Evolutionary conservation across 2,329 filamentous ascomycete genomes (phyloP).

Genomic region (Trichophyton rubrum): DNA sequence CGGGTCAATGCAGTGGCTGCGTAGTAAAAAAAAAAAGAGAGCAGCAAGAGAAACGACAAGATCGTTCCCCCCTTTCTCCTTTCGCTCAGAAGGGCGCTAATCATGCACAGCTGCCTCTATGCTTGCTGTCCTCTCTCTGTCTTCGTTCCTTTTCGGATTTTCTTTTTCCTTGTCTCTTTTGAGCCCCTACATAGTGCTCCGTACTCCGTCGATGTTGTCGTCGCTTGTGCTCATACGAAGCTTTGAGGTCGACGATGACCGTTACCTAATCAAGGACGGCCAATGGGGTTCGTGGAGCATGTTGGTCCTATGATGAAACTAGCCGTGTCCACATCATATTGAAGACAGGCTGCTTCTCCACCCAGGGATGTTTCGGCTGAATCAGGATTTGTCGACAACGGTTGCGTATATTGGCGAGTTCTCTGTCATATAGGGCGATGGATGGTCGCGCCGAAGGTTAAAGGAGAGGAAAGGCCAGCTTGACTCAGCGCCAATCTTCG

Average conservation of each 20-base stretch:
- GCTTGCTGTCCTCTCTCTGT: not conserved
- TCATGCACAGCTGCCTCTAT: not conserved
- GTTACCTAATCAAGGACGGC: not conserved
- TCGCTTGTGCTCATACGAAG: not conserved
- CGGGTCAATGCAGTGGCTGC: slow-evolving; percentile 4
- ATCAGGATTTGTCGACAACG: not conserved
- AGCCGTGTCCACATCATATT: not conserved
- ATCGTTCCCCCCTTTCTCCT: slow-evolving; percentile 2
- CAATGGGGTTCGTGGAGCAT: not conserved
- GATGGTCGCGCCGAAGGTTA: not conserved
- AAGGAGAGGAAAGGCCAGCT: not conserved
- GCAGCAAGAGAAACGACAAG: not conserved
- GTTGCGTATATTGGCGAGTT: not conserved
- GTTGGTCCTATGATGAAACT: not conserved
- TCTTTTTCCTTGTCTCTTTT: not conserved
- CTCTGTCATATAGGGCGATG: not conserved
- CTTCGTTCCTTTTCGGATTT: not conserved
- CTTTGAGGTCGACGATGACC: not conserved
- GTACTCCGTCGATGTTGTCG: not conserved
- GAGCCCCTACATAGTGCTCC: not conserved
- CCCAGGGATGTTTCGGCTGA: not conserved
- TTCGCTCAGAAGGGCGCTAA: slow-evolving; percentile 5
- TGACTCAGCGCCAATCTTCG: not conserved
- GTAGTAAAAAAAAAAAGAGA: no score
- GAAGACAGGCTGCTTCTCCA: not conserved